Conservation (phyloP, 129 eudicot genomes). For the Arctium minus region DNA sequence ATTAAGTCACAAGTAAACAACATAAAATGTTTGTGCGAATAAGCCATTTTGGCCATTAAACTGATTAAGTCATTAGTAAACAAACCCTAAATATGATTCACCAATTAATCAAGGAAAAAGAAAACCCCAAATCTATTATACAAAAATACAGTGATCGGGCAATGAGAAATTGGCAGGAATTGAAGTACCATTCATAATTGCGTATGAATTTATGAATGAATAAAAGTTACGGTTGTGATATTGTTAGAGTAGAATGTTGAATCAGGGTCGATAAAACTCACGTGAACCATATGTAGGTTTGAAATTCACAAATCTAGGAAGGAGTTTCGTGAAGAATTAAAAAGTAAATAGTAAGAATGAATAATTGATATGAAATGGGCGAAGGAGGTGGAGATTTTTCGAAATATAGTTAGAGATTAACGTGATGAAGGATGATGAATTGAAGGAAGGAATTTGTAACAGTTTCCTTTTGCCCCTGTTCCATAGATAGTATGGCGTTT, state of each 20-base stretch:
- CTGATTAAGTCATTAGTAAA: too few species aligned
- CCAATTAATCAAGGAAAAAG: not conserved
- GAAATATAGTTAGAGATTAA: constrained; percentile 20
- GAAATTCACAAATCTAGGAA: constrained; percentile 18
- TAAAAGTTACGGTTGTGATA: constrained; percentile 26
- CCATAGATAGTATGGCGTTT: too few species aligned
- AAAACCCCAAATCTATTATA: not conserved
- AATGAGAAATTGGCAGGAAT: not conserved
- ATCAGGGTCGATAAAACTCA: constrained; percentile 17
- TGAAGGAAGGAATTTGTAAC: not conserved
- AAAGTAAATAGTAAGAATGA: not conserved
- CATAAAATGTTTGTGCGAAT: too few species aligned
- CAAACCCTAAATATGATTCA: not conserved
- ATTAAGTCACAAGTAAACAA: too few species aligned
- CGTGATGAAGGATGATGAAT: not conserved
- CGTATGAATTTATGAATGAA: not conserved
- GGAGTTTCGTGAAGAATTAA: not conserved
- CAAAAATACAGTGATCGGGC: not conserved
- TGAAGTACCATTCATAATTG: not conserved
- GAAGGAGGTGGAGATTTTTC: constrained; percentile 28
- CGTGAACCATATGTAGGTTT: constrained; percentile 23
- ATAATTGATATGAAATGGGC: not conserved
- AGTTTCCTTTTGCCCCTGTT: too few species aligned
- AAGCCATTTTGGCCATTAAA: too few species aligned
- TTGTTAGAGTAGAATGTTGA: constrained; percentile 23